A percentile compares a stretch with the other conserved stretches of the same genome.
Evolutionary conservation across 2,329 filamentous ascomycete genomes (phyloP).

Genomic region (Epichloe gansuensis): DNA sequence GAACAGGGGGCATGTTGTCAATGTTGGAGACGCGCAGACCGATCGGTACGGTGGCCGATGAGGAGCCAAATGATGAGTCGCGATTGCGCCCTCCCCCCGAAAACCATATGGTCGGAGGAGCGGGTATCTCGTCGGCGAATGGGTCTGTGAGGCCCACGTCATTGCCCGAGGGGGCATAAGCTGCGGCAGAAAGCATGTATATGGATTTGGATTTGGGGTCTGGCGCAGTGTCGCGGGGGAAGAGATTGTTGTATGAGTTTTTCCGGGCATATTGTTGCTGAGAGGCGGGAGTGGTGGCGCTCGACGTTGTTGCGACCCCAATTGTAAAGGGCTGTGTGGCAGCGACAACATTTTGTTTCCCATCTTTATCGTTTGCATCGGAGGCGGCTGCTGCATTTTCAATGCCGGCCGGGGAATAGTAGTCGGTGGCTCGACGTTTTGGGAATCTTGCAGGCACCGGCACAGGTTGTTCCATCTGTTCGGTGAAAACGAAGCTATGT

Average conservation of each 20-base stretch:
- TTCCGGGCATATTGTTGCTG: not conserved
- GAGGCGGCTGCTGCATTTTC: not conserved
- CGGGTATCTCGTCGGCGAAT: constrained; percentile 16
- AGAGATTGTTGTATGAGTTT: constrained; percentile 10
- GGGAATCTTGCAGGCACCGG: constrained; percentile 1
- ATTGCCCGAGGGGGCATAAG: constrained; percentile 5
- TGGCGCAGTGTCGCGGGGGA: constrained; percentile 1
- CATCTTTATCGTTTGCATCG: too few relatives aligned
- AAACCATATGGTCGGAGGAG: constrained; percentile 30
- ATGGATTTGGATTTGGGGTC: constrained; percentile 18
- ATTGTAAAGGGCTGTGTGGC: not conserved
- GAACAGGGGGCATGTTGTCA: constrained; percentile 30
- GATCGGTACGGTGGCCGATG: constrained; percentile 58
- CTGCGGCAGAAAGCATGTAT: constrained; percentile 25
- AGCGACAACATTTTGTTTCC: not conserved
- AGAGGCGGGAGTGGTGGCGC: not conserved
- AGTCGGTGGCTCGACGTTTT: not conserved
- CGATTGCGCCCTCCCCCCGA: constrained; percentile 30
- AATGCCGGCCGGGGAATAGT: not conserved
- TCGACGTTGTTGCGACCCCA: not conserved
- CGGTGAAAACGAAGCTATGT: constrained; percentile 8
- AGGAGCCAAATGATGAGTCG: constrained; percentile 51
- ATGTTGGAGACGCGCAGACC: constrained; percentile 53
- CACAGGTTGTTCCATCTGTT: constrained; percentile 12
- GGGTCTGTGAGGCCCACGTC: not conserved